A percentile compares a stretch with the other conserved stretches of the same genome.
Conservation (phyloP, 495 filamentous ascomycete species). For the Xylaria scruposa region DNA sequence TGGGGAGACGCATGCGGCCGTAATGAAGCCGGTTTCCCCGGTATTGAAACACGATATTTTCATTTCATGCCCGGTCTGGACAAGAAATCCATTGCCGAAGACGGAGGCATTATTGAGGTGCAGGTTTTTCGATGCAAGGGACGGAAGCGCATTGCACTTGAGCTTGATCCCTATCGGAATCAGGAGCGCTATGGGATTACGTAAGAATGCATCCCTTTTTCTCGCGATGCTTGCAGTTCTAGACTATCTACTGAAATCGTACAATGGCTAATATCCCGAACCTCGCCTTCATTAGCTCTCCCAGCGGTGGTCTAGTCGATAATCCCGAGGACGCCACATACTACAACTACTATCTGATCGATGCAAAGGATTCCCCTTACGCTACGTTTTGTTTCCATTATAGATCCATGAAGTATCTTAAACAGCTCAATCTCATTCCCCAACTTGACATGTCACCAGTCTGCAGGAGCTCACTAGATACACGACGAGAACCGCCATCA, state of each 20-base stretch:
- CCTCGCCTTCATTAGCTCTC: constrained; percentile 40
- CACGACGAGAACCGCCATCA: background rate
- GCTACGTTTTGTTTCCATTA: constrained; percentile 59
- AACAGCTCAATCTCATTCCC: constrained; percentile 48
- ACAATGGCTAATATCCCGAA: background rate
- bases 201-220: constrained; percentile 40
- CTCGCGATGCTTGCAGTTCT: background rate
- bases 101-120: constrained; percentile 61
- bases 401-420: constrained; percentile 50
- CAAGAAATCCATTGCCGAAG: constrained; percentile 47
- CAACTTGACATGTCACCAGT: constrained; percentile 15
- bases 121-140: constrained; percentile 55
- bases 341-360: constrained; percentile 55
- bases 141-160: constrained; percentile 43
- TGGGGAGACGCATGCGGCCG: constrained; percentile 26
- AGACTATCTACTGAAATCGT: background rate
- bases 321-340: constrained; percentile 54
- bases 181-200: constrained; percentile 54
- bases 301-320: constrained; percentile 54
- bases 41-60: constrained; percentile 51
- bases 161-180: constrained; percentile 44
- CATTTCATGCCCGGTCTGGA: constrained; percentile 48
- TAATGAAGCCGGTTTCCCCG: constrained; percentile 23
- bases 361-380: constrained; percentile 55
- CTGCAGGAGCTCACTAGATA: background rate